phyloP scores from a whole-genome alignment of 2,329 filamentous ascomycete species.

The Fusarium torulosum region DNA sequence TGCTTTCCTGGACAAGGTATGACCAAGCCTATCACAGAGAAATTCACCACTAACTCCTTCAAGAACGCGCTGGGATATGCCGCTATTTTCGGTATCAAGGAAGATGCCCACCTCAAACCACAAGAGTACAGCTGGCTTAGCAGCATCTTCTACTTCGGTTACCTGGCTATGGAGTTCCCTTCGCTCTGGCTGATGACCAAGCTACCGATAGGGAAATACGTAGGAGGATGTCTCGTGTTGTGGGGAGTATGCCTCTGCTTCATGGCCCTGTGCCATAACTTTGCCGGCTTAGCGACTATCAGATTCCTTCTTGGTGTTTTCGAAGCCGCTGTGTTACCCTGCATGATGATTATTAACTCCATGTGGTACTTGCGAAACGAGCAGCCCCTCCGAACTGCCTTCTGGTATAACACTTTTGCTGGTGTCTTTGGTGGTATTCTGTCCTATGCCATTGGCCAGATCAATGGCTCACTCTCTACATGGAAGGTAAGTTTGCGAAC shows the following conservation, averaged over 20 bases:
- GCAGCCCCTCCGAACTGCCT: conserved; percentile 49
- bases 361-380: conserved; percentile 53
- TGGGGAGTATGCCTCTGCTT: conserved; percentile 44
- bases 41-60: accelerated
- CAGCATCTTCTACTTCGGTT: conserved; percentile 58
- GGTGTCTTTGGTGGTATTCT: conserved; percentile 51
- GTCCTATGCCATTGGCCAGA: conserved; percentile 49
- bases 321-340: conserved; percentile 47
- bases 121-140: conserved; percentile 75
- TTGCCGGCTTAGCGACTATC: conserved; percentile 42
- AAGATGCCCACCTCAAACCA: conserved; percentile 47
- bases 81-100: conserved; percentile 40
- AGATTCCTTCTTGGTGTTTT: conserved; percentile 50
- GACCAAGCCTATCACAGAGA: accelerated
- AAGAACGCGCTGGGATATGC: conserved; percentile 31
- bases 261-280: conserved; percentile 45
- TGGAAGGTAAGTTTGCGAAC: conserved; percentile 28
- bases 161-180: conserved; percentile 64
- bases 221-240: conserved; percentile 37
- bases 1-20: conserved; percentile 15
- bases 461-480: conserved; percentile 42
- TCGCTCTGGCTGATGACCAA: conserved; percentile 46
- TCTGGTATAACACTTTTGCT: conserved; percentile 52
- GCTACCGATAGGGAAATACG: conserved; percentile 37
- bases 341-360: conserved; percentile 48